Base-by-base conservation (phyloP, 768 basidiomycete species). In the Auricularia heimuer region DNA sequence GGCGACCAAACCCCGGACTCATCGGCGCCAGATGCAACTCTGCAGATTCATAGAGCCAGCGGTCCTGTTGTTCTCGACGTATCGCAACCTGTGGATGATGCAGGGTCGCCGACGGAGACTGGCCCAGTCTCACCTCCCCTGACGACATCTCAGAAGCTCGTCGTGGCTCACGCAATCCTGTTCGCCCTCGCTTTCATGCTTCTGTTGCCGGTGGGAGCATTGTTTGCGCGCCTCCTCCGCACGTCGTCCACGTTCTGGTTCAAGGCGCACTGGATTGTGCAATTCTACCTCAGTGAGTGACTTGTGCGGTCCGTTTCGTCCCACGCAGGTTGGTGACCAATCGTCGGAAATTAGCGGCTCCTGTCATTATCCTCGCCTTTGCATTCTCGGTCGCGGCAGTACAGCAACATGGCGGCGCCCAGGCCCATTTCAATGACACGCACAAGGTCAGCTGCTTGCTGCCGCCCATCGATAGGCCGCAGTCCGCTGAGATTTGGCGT, bases 91-190 rank as follows among this genome's bases (percentile, higher is more conserved):
- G 24, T 35, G 8, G 29, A 34, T 29, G 56, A 4, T 6, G 12
- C 62, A 67, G 36, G 44, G 61, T 18, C 47, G 56, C 56, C 56
- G 8, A 33, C 56, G 29, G 29, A 24, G 24, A 63, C 68, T 24
- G 44, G 54, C n/a, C 42, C 67, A 42, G 36, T 58, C 61, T 6
- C 29, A 39, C 24, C 66, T 8, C 81, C 83, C 18, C 72, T 83
- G 8, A 71, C 75, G 29, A 77, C 77, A 18, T 81, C 78, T 68
- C 78, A 85, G 69, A 81, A 79, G 65, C 70, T 81, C 63, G 77
- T 85, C 34, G 71, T 87, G 58, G 82, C 82, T 4, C 85, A 87
- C 72, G 85, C 80, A 3, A 74, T 84, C 39, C 74, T 83, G 64
- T 81, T 78, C 51, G 74, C 74, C 8, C 64, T 83, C 45, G 84